These are phyloP conservation scores for Liriodendron chinense DNA, from an alignment of 164 flowering plant species.

Conservation along the genomic window DNA sequence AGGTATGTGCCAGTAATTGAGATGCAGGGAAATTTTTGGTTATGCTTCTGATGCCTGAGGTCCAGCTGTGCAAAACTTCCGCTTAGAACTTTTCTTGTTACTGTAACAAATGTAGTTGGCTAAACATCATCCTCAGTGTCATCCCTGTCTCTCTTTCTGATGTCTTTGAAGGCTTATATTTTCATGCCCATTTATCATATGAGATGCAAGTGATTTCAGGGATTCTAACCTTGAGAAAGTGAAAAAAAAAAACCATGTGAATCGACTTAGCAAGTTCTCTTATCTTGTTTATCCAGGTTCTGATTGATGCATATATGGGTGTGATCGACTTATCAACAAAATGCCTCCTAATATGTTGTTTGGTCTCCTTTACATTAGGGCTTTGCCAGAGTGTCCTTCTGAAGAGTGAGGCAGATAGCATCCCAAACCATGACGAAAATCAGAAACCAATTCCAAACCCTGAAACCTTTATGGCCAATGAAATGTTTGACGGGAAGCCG, in stretches of 20 bases:
- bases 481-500: constrained; percentile 63
- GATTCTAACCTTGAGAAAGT: no score
- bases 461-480: constrained; percentile 53
- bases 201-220: neutral
- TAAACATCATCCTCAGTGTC: neutral
- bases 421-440: constrained; percentile 31
- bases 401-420: constrained; percentile 28
- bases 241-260: no score
- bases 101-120: neutral
- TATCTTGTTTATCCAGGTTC: neutral
- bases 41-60: neutral
- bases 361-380: constrained; percentile 11
- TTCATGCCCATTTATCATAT: neutral
- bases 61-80: neutral
- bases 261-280: neutral
- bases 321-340: neutral
- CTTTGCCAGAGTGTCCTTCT: constrained; percentile 18
- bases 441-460: constrained; percentile 31
- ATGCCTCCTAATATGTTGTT: neutral
- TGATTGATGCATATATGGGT: neutral
- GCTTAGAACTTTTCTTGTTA: neutral
- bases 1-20: neutral
- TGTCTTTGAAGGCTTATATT: neutral
- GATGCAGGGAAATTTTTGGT: neutral
- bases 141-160: neutral